phyloP scores from a whole-genome alignment of 1,284 basidiomycete species.

The Puccinia novopanici region DNA sequence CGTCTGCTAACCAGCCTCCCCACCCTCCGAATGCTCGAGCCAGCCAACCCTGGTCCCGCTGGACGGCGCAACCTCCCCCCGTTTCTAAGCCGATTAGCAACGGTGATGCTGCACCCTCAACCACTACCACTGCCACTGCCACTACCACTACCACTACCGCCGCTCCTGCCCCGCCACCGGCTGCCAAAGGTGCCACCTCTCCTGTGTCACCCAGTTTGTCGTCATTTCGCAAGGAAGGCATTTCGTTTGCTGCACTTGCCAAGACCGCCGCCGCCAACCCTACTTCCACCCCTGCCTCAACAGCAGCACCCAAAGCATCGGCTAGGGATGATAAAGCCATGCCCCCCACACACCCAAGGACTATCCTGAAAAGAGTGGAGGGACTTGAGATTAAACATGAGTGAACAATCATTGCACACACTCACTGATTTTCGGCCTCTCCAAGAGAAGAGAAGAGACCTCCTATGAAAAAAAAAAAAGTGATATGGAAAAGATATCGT shows the following conservation, averaged over 20 bases:
- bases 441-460: too few relatives aligned
- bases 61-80: constrained; percentile 18
- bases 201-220: constrained; percentile 36
- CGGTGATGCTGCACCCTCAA: constrained; percentile 20
- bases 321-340: constrained; percentile 3
- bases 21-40: background rate
- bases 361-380: constrained; percentile 40
- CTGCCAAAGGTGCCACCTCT: background rate
- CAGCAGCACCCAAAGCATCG: background rate
- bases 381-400: constrained; percentile 36
- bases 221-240: constrained; percentile 47
- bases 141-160: background rate
- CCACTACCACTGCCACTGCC: background rate
- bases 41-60: constrained; percentile 22
- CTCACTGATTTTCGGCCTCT: too few relatives aligned
- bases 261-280: constrained; percentile 36
- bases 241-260: constrained; percentile 48
- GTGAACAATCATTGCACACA: background rate
- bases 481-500: too few relatives aligned
- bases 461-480: too few relatives aligned
- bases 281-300: background rate
- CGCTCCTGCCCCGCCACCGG: background rate
- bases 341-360: constrained; percentile 19
- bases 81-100: constrained; percentile 23
- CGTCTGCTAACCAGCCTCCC: constrained; percentile 4